A percentile compares a stretch with the other conserved stretches of the same genome.
phyloP scores from a whole-genome alignment of 78 protist genomes.

The Chrysochromulina parva region DNA sequence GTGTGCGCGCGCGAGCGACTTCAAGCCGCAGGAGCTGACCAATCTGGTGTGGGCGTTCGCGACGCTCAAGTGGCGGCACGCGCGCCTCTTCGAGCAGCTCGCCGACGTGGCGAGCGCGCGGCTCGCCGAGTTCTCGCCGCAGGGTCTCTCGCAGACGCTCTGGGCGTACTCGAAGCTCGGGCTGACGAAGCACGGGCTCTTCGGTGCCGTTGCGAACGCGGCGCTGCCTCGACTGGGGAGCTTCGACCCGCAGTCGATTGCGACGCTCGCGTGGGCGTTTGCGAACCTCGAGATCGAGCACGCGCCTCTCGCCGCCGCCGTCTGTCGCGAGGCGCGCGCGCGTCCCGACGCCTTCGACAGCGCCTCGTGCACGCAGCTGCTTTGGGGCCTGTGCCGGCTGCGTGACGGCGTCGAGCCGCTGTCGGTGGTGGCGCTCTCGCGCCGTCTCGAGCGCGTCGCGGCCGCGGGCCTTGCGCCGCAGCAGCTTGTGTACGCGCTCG shows the following conservation, averaged over 20 bases:
- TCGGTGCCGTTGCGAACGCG: neutral
- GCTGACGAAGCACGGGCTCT: neutral
- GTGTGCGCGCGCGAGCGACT: neutral
- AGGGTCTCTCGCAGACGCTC: neutral
- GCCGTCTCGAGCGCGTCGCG: neutral
- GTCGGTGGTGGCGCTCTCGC: neutral
- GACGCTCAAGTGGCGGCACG: neutral
- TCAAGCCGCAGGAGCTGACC: constrained; percentile 17
- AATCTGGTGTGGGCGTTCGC: constrained; percentile 28
- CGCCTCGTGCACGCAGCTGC: neutral
- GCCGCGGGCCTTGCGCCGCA: neutral
- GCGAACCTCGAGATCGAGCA: neutral
- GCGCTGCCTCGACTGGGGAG: neutral
- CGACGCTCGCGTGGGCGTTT: constrained; percentile 3
- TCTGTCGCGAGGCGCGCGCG: neutral
- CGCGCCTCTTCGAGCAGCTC: neutral
- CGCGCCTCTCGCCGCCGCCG: neutral
- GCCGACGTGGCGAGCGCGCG: neutral
- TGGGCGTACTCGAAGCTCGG: neutral
- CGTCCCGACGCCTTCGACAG: neutral
- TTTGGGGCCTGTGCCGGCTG: constrained; percentile 1
- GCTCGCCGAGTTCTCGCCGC: neutral
- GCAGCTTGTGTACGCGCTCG: constrained; percentile 26
- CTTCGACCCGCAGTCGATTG: neutral
- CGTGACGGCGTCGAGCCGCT: neutral